These are phyloP conservation scores for Glaciozyma martinii DNA, from an alignment of 768 basidiomycete species.

Conservation along the genomic window DNA sequence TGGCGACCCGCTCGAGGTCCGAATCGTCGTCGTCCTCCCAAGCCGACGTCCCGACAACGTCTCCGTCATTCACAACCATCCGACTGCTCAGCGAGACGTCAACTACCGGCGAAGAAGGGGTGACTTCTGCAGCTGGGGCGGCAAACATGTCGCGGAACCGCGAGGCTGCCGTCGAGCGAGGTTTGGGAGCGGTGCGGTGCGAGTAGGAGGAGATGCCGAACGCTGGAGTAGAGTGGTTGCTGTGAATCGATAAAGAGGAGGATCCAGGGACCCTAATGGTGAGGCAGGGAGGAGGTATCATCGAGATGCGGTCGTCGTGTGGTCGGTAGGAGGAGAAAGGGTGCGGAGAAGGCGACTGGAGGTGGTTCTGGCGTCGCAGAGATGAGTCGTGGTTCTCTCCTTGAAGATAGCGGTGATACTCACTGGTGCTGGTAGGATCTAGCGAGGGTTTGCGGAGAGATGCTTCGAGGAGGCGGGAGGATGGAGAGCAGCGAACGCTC, in stretches of 20 bases:
- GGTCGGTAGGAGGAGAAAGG: not conserved
- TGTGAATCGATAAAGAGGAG: not conserved
- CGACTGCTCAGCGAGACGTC: not conserved
- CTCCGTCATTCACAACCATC: not conserved
- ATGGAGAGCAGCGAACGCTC: not conserved
- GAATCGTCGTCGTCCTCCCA: not conserved
- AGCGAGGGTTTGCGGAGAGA: no score
- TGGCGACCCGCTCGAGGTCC: not conserved
- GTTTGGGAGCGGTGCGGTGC: slow-evolving; percentile 6
- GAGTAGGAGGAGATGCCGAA: slow-evolving; percentile 24
- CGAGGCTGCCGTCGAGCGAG: not conserved
- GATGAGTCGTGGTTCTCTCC: not conserved
- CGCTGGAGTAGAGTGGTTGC: not conserved
- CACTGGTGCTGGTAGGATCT: no score
- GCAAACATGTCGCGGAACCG: not conserved
- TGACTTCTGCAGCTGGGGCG: not conserved
- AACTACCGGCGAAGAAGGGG: not conserved
- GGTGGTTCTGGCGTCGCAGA: not conserved
- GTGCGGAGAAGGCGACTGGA: not conserved
- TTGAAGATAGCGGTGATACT: not conserved
- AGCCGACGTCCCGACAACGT: not conserved
- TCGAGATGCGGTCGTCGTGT: not conserved
- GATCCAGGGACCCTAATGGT: not conserved
- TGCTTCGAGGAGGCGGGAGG: no score
- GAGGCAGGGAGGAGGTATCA: slow-evolving; percentile 15